Percentiles rank a stretch among this genome's conserved stretches.
phyloP scores from a whole-genome alignment of 2,329 filamentous ascomycete species.

The Xylariales sp. region DNA sequence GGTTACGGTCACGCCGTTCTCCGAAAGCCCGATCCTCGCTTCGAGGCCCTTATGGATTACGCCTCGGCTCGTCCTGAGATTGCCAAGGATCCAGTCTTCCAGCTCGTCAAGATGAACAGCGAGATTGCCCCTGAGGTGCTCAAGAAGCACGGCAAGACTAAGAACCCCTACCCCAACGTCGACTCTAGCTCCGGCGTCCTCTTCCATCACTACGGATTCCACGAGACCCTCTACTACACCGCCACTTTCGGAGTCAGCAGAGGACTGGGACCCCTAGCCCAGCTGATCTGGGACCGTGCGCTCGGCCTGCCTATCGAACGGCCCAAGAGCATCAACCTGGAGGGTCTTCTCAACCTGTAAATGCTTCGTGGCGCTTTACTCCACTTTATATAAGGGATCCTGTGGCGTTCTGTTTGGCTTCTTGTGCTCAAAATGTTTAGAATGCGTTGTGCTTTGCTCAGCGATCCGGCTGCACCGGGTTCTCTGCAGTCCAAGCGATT shows the following conservation, averaged over 20 bases:
- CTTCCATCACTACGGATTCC: constrained; percentile 98
- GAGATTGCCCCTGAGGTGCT: constrained; percentile 87
- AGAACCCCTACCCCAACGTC: constrained; percentile 97
- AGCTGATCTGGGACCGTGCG: constrained; percentile 94
- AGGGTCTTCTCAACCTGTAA: constrained; percentile 59
- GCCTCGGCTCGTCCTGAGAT: constrained; percentile 82
- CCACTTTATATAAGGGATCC: too few relatives aligned
- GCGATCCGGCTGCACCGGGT: too few relatives aligned
- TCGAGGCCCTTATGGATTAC: constrained; percentile 95
- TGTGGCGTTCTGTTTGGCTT: too few relatives aligned
- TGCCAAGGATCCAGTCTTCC: constrained; percentile 82
- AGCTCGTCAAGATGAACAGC: constrained; percentile 89
- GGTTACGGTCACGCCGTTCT: constrained; percentile 95
- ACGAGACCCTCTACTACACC: constrained; percentile 92
- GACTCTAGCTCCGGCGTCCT: constrained; percentile 90
- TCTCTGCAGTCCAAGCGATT: too few relatives aligned
- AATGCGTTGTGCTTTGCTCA: too few relatives aligned
- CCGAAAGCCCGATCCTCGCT: constrained; percentile 93
- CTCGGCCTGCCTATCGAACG: constrained; percentile 93
- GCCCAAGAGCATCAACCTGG: constrained; percentile 94
- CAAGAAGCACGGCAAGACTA: constrained; percentile 95
- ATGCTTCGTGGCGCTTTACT: too few relatives aligned
- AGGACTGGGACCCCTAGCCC: constrained; percentile 81
- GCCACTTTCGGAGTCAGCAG: constrained; percentile 66
- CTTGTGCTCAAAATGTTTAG: too few relatives aligned